These are phyloP conservation scores for Trichoderma sp. DNA, from an alignment of 2,329 filamentous ascomycete species.

Conservation along the genomic window DNA sequence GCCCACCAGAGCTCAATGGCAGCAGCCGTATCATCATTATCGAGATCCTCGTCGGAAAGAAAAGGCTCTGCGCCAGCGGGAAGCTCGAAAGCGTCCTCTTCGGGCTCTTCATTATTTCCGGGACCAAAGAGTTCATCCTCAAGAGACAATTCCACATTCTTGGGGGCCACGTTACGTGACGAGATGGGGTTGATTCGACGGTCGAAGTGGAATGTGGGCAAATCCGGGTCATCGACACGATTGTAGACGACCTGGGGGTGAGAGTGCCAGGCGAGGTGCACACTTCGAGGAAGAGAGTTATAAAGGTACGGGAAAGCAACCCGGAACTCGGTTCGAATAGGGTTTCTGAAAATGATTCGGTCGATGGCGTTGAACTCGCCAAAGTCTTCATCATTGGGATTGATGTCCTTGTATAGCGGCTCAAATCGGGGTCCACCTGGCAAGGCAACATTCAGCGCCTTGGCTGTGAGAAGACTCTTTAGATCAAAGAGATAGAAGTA, in stretches of 20 bases:
- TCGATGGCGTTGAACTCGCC: conserved; percentile 99
- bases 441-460: conserved; percentile 94
- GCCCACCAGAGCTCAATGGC: conserved; percentile 98
- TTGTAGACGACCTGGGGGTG: conserved; percentile 92
- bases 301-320: conserved; percentile 95
- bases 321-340: conserved; percentile 92
- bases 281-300: conserved; percentile 92
- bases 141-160: conserved; percentile 87
- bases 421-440: conserved; percentile 98
- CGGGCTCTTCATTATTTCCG: conserved; percentile 69
- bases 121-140: conserved; percentile 91
- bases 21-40: conserved; percentile 83
- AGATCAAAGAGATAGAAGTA: conserved; percentile 98
- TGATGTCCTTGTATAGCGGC: conserved; percentile 96
- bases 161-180: conserved; percentile 87
- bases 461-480: conserved; percentile 92
- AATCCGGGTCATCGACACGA: conserved; percentile 79
- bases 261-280: conserved; percentile 91
- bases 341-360: conserved; percentile 95
- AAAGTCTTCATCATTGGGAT: conserved; percentile 98
- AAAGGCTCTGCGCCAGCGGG: conserved; percentile 83
- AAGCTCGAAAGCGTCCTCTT: conserved; percentile 84
- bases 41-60: conserved; percentile 83
- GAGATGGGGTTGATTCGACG: conserved; percentile 98
- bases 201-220: conserved; percentile 97